Evolutionary conservation across 441 rosid species (phyloP), one percentile per base, ranked within the genome.

Genomic region (Hypseocharis bilobata): DNA sequence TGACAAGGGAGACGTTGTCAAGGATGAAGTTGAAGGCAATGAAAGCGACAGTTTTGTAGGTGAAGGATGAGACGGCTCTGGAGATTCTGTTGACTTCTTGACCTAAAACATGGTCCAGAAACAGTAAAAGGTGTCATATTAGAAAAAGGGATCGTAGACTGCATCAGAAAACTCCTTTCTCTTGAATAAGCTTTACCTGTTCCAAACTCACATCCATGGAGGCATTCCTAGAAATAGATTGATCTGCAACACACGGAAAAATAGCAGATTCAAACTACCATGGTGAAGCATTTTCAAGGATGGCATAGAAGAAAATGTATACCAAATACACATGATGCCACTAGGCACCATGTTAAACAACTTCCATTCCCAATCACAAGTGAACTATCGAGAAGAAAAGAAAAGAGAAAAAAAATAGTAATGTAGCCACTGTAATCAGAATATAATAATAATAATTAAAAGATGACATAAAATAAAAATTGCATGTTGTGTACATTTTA

Each of bases 11-110:
- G 95, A 79, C 1, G 84, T 49, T 25, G 75, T 64, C 54, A 78
- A 69, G 45, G 88, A 83, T 54, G 98, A 86, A 72, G 86, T 57
- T 63, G 92, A 80, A 67, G 95, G 86, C 72, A 88, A 54, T 49
- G 93, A 80, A 47, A 75, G 68, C 4, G 95, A 84, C 20, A 79
- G 29, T 51, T 88, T 86, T 7, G 72, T 19, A 6, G 88, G 85
- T 68, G 89, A 87, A 62, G 77, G 80, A 61, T 67, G 60, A 42
- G 83, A 82, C 66, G 74, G 71, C 49, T 68, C 57, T 5, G 71
- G 81, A 68, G 78, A 74, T 63, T 81, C 91, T 67, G 69, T 68
- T 16, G 78, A 72, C 70, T 72, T 84, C 64, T 86, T 80, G 72
- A 75, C 87, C 91, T 88, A 63, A 66, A 80, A 75, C n/a, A 34